These are phyloP conservation scores for Acer negundo DNA, from an alignment of 345 rosid species.

Conservation along the genomic window DNA sequence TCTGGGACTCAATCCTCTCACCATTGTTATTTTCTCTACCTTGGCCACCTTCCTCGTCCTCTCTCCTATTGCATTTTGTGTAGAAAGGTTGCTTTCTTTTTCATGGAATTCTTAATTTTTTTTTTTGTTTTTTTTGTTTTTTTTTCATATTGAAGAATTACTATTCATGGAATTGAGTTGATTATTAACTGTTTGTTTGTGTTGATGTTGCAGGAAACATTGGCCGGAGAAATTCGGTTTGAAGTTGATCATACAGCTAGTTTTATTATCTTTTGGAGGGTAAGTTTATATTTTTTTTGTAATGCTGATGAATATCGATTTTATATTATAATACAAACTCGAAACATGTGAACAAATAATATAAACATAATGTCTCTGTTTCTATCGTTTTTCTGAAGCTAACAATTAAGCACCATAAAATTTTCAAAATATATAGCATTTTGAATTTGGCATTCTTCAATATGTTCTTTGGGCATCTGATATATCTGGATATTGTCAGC, in stretches of 20 bases:
- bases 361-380: background rate
- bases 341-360: background rate
- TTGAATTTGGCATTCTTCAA: background rate
- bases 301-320: background rate
- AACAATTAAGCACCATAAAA: background rate
- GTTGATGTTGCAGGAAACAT: slow-evolving; percentile 51
- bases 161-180: background rate
- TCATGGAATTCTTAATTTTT: background rate
- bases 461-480: background rate
- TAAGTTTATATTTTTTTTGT: slow-evolving; percentile 26
- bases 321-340: background rate
- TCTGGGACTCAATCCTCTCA: slow-evolving; percentile 60
- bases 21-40: slow-evolving; percentile 68
- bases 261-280: slow-evolving; percentile 83
- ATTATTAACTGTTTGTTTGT: too few species aligned
- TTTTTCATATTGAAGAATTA: too few species aligned
- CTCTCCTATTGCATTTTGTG: slow-evolving; percentile 64
- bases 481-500: background rate
- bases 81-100: slow-evolving; percentile 57
- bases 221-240: slow-evolving; percentile 63
- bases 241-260: slow-evolving; percentile 62
- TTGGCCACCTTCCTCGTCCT: slow-evolving; percentile 72
- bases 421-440: background rate
- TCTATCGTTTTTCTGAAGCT: background rate
- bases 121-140: too few species aligned